Conservation (phyloP, 2,329 filamentous ascomycete species). For the Talaromyces marneffei region DNA sequence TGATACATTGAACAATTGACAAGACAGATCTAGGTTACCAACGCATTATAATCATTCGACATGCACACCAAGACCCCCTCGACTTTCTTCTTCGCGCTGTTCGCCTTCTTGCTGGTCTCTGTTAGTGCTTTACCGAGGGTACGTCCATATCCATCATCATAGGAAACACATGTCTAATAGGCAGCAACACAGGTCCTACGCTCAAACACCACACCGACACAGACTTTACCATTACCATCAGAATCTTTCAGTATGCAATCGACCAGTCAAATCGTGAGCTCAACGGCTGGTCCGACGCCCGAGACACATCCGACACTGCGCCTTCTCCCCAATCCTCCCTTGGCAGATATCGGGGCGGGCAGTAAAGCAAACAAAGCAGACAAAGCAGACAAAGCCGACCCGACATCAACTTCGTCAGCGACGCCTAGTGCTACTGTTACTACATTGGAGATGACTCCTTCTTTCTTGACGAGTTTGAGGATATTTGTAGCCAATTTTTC, state of each 20-base stretch:
- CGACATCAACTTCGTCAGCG: not conserved
- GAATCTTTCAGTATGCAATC: not conserved
- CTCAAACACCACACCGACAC: not conserved
- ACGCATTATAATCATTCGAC: not conserved
- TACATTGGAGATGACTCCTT: not conserved
- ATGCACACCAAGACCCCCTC: slow-evolving; percentile 2
- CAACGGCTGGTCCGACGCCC: not conserved
- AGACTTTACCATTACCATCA: not conserved
- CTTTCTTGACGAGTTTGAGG: not conserved
- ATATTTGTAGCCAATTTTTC: not conserved
- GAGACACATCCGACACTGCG: not conserved
- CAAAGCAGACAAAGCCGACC: not conserved
- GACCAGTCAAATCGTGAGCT: not conserved
- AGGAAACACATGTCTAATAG: not conserved
- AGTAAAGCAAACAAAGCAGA: too few species aligned
- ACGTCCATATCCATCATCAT: not conserved
- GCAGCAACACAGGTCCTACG: not conserved
- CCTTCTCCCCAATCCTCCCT: not conserved
- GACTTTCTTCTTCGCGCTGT: not conserved
- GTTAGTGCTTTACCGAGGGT: slow-evolving; percentile 10
- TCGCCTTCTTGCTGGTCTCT: not conserved
- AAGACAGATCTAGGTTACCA: not conserved
- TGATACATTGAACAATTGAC: not conserved
- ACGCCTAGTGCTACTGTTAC: not conserved
- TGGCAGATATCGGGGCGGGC: not conserved